Base-by-base conservation (phyloP, 345 rosid genomes). In the Kernera saxatilis region DNA sequence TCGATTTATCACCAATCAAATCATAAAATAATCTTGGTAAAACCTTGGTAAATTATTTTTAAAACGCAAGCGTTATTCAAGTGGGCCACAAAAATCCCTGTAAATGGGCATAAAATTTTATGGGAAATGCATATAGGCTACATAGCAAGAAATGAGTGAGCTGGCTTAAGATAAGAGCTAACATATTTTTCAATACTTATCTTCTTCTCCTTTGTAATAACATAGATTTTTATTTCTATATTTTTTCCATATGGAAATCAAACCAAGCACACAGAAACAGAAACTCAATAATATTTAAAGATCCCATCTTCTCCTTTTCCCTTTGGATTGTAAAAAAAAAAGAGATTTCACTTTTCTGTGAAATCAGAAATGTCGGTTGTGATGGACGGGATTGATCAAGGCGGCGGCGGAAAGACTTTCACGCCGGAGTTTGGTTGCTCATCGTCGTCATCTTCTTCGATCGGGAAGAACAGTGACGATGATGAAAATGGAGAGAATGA, bases 401-500 rank as follows among this genome's bases (percentile, higher is more conserved):
- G 15, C 9, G 17, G 11, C 5, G 14, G 14, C 8, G 26, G 8
- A 35, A 35, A 29, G 6, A 52, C 46, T 3, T 17, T 53, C n/a
- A 13, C 29, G 7, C 43, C 13, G 6, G 8, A 26, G 61, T 82
- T 35, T 44, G 56, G 60, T 32, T 66, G 12, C 3, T 55, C 3
- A 1, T 51, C 61, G 19, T 57, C 67, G 5, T 64, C 84, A 11
- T 75, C 81, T 52, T 78, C 78, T 4, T 84, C 91, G 74, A 83
- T 88, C 49, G 83, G 94, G 35, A 78, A 70, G 50, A 77, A 81
- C 27, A 88, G 89, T 58, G 87, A 74, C 1, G 72, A 64, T 6
- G 73, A 77, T 19, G 32, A 73, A 48, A 12, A 79, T 4, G 84
- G 72, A 49, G 84, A 80, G 13, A 69, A 70, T 71, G 93, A 86